Base-by-base conservation (phyloP, 1,284 basidiomycete species). In the Malassezia obtusa region DNA sequence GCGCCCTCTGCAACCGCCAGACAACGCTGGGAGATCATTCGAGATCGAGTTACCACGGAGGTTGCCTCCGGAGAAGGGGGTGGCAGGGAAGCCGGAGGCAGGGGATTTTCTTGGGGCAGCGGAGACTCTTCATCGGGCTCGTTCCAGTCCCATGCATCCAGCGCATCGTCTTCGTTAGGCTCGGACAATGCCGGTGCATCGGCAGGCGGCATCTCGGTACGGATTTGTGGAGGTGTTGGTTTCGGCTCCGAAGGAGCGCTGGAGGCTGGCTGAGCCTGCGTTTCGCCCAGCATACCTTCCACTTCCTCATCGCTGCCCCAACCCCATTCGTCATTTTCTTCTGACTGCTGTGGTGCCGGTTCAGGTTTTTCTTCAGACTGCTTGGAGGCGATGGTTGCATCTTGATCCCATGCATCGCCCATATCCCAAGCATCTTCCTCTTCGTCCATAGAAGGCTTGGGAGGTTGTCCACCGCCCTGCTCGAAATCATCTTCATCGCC, bases 131-230 rank as follows among this genome's bases (percentile, higher is more conserved):
- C 28, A 2, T 44, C 49, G 15, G 14, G 39, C 21, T 55, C 48
- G 17, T 26, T 35, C 52, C 47, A 50, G 28, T 55, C 47, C 52
- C 52, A 55, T 4, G 46, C 52, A 33, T 55, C 52, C 1, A 53
- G 24, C 2, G 49, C 44, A 8, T 12, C 22, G 9, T 41, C 30
- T 10, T 44, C 31, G n/a, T 40, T 12, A 15, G n/a, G 15, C 38
- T 2, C 38, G 6, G n/a, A 7, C 11, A 17, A 3, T 24, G 5
- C 17, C 4, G 38, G 22, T 17, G 21, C 22, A 3, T 40, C 12
- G 10, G 37, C 24, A n/a, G n/a, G n/a, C n/a, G n/a, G n/a, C n/a
- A n/a, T n/a, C n/a, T n/a, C n/a, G n/a, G n/a, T n/a, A n/a, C n/a
- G n/a, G n/a, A n/a, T n/a, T n/a, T n/a, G n/a, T n/a, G n/a, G n/a